Conservation (phyloP, 768 basidiomycete species). For the Tephrocybe sp. region DNA sequence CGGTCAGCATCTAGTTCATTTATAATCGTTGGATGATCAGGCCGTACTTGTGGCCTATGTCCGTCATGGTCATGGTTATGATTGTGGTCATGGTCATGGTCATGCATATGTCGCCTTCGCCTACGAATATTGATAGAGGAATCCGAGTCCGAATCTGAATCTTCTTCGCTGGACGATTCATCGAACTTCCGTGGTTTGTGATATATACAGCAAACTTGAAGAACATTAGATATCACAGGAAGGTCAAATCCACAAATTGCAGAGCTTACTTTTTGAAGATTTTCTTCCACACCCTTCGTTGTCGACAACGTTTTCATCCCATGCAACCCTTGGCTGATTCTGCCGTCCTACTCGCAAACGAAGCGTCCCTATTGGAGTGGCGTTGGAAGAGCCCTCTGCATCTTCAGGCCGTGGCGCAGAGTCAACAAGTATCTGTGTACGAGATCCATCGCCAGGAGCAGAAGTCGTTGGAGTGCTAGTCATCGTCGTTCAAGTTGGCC, state of each 20-base stretch:
- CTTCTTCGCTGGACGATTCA: conserved; percentile 72
- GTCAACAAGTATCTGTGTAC: conserved; percentile 49
- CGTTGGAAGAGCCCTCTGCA: conserved; percentile 10
- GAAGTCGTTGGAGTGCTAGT: conserved; percentile 35
- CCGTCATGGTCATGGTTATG: conserved; percentile 5
- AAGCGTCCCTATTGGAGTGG: conserved; percentile 36
- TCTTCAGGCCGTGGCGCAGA: conserved; percentile 28
- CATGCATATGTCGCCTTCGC: conserved; percentile 5
- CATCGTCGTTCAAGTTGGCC: conserved; percentile 8
- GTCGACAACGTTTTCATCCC: conserved; percentile 85
- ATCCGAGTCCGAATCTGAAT: conserved; percentile 48
- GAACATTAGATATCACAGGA: neutral
- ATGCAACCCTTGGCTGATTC: conserved; percentile 61
- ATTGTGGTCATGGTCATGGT: conserved; percentile 10
- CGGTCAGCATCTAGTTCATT: conserved; percentile 25
- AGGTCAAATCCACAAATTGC: neutral
- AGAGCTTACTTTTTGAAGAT: conserved; percentile 83
- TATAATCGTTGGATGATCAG: conserved; percentile 18
- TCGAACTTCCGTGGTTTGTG: conserved; percentile 79
- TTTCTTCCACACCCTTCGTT: conserved; percentile 90
- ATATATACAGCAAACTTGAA: conserved; percentile 93
- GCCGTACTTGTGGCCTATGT: conserved; percentile 10
- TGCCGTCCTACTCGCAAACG: conserved; percentile 56
- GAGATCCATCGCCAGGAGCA: conserved; percentile 49
- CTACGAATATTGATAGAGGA: conserved; percentile 21